A percentile compares a stretch with the other conserved stretches of the same genome.
Evolutionary conservation across 2,329 filamentous ascomycete genomes (phyloP).

Genomic region (Triangularia verruculosa): DNA sequence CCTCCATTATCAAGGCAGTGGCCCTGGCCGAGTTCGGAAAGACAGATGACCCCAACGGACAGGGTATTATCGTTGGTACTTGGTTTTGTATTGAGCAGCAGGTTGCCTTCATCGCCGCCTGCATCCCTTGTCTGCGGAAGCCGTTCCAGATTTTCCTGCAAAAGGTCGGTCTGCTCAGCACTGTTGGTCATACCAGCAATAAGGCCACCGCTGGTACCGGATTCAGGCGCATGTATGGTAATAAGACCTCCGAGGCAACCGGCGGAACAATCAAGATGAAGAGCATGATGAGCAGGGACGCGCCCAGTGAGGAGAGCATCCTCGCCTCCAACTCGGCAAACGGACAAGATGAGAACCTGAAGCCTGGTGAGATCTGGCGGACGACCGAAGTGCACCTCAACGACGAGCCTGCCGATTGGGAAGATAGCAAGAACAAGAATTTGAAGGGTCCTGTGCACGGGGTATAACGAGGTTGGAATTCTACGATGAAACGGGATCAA

Average conservation of each 20-base stretch:
- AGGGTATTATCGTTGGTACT: slow-evolving; percentile 15
- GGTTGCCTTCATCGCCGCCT: slow-evolving; percentile 20
- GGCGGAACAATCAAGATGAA: slow-evolving; percentile 2
- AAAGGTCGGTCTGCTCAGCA: neutral
- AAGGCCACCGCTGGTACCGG: neutral
- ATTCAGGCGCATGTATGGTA: neutral
- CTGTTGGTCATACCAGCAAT: neutral
- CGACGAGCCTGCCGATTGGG: too few species aligned
- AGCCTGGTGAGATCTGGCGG: neutral
- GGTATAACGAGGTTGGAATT: too few species aligned
- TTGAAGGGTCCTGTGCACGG: too few species aligned
- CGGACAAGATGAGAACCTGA: neutral
- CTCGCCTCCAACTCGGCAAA: neutral
- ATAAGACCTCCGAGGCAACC: neutral
- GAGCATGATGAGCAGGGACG: slow-evolving; percentile 1
- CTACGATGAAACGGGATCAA: too few species aligned
- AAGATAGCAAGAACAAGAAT: too few species aligned
- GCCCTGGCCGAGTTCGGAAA: slow-evolving; percentile 10
- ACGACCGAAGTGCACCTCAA: slow-evolving; percentile 3
- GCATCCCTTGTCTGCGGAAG: slow-evolving; percentile 15
- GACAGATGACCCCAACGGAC: slow-evolving; percentile 8
- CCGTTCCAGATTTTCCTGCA: slow-evolving; percentile 11
- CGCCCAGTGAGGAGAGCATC: slow-evolving; percentile 1
- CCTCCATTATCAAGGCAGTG: slow-evolving; percentile 18
- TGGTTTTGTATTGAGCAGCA: slow-evolving; percentile 19